These are phyloP conservation scores for Cyclostephanos invisitatus DNA, from an alignment of 108 stramenopile species.

Conservation along the genomic window DNA sequence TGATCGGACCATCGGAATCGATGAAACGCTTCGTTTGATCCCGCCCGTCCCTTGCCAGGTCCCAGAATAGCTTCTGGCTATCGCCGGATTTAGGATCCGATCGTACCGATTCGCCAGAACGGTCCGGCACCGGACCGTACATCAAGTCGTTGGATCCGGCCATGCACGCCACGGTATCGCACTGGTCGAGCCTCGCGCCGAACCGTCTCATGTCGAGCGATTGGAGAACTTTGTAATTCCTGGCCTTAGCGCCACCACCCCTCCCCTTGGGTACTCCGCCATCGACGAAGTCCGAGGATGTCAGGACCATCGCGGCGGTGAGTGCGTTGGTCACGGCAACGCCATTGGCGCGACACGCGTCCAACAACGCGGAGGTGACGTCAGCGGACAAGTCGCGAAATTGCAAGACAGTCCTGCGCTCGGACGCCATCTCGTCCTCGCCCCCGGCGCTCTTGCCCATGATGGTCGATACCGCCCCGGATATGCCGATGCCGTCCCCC, in stretches of 20 bases:
- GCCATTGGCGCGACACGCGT: conserved; percentile 65
- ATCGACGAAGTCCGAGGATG: conserved; percentile 78
- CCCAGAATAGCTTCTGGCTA: conserved; percentile 62
- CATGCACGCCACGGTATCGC: conserved; percentile 80
- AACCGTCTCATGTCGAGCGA: conserved; percentile 86
- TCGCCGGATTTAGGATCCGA: conserved; percentile 32
- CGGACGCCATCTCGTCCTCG: conserved; percentile 44
- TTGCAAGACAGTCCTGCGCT: conserved; percentile 60
- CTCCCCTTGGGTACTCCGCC: conserved; percentile 44
- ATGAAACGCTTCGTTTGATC: conserved; percentile 73
- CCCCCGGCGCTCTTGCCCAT: conserved; percentile 81
- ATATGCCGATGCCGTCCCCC: conserved; percentile 47
- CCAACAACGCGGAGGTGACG: conserved; percentile 55
- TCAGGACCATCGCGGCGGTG: conserved; percentile 72
- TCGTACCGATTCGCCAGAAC: conserved; percentile 61
- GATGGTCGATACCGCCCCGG: conserved; percentile 76
- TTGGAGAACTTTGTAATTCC: conserved; percentile 89
- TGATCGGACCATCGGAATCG: conserved; percentile 65
- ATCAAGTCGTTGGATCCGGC: conserved; percentile 86
- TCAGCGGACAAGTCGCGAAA: conserved; percentile 68
- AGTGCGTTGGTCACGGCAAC: conserved; percentile 82
- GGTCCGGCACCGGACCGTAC: conserved; percentile 73
- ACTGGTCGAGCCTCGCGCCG: conserved; percentile 68
- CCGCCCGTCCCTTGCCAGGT: conserved; percentile 64
- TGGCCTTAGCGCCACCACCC: conserved; percentile 42